Conservation (phyloP, 2,329 filamentous ascomycete species). For the Aspergillus ibericus region DNA sequence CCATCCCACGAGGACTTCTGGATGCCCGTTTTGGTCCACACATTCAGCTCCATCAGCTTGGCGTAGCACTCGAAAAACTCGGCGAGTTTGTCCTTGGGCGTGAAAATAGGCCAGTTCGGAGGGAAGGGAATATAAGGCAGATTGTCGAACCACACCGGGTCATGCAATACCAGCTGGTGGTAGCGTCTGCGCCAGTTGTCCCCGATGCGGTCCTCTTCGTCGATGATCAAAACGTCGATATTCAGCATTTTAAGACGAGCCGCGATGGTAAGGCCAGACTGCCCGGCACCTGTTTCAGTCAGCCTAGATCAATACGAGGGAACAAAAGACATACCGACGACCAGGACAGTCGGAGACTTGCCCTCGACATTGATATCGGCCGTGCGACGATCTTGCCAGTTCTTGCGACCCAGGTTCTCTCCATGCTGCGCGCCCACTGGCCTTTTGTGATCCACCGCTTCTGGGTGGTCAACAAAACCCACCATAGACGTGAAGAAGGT, state of each 20-base stretch:
- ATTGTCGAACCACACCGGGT: constrained; percentile 59
- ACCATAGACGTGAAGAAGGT: constrained; percentile 62
- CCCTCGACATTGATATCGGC: constrained; percentile 52
- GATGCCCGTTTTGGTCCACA: constrained; percentile 61
- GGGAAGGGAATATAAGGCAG: constrained; percentile 67
- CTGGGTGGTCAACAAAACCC: constrained; percentile 56
- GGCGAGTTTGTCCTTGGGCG: constrained; percentile 69
- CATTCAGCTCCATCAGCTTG: constrained; percentile 64
- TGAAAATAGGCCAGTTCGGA: constrained; percentile 66
- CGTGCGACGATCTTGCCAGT: constrained; percentile 60
- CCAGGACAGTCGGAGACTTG: constrained; percentile 59
- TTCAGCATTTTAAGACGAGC: constrained; percentile 62
- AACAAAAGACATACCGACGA: constrained; percentile 52
- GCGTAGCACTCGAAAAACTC: constrained; percentile 69
- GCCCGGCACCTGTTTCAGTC: constrained; percentile 54
- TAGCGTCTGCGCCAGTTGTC: constrained; percentile 67
- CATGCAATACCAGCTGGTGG: constrained; percentile 66
- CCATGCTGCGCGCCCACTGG: constrained; percentile 60
- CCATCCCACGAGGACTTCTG: constrained; percentile 54
- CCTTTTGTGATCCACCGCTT: constrained; percentile 49
- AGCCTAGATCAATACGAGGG: background rate
- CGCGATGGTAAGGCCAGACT: constrained; percentile 59
- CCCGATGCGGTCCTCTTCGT: constrained; percentile 58
- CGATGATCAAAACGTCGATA: constrained; percentile 58
- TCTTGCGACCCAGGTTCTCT: constrained; percentile 52